Base-by-base conservation (phyloP, 2,329 filamentous ascomycete genomes). In the Drechmeria coniospora region DNA sequence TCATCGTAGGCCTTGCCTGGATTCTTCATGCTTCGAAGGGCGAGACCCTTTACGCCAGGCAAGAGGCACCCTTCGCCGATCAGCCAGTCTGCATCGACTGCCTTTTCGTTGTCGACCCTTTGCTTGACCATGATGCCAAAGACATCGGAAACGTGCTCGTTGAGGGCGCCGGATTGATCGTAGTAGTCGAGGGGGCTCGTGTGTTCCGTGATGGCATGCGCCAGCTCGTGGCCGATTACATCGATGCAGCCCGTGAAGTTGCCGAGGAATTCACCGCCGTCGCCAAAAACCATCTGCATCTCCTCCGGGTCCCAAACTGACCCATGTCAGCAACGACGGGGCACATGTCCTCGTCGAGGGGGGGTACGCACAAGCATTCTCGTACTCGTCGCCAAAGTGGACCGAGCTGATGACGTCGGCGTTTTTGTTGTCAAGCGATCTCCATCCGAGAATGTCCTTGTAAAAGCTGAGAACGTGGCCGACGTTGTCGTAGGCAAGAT, bases 71-170 rank as follows among this genome's bases (percentile, higher is more conserved):
- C 57, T 41, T 69, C 61, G 18, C 63, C 65, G 26, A 68, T 59
- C 3, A 69, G 49, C 65, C 65, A 70, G 41, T 69, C 62, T 3
- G 64, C 61, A 7, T 55, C 45, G 4, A 51, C 50, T 1, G 60
- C 50, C 8, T 47, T 56, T 37, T 61, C 54, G 14, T 63, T 35
- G 29, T 65, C 51, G 7, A 54, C 51, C 36, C 55, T 56, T 44
- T 71, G 66, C 51, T 70, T 67, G 32, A 65, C 48, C 61, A 71
- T 68, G 44, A 63, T 58, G 32, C 64, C 67, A 37, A 70, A 70
- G 2, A 62, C 60, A 36, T 72, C 67, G 0, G 65, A 62, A 18
- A 70, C 38, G 36, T 65, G 62, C 44, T 72, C 67, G 33, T 71
- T 71, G 21, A 72, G 49, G 10, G 65, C 65, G 12, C 67, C 67